Base-by-base conservation (phyloP, 371 early-diverging fungal genomes). In the Gilbertella persicaria region DNA sequence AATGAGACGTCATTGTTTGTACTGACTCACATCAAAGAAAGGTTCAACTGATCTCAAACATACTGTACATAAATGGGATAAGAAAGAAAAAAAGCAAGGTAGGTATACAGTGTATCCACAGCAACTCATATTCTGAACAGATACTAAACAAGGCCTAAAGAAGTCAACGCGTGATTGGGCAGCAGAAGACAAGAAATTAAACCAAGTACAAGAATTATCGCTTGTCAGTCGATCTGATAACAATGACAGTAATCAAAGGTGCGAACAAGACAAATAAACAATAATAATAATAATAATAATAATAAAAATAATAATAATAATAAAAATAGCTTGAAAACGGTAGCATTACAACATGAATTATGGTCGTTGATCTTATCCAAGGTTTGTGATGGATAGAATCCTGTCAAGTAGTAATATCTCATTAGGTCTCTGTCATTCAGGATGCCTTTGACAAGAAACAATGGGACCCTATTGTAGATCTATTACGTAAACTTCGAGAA, bases 401-500 rank as follows among this genome's bases (percentile, higher is more conserved):
- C 23, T 41, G 20, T 12, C 12, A 10, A 19, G 23, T 23, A 20
- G 3, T 33, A 14, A 30, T 1, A 20, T 13, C 20, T 2, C 5
- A 5, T 5, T 19, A 50, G 25, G n/a, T 25, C 8, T 17, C 5
- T 19, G n/a, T 47, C 9, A 37, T 59, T 19, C 26, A 44, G 12
- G 37, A 49, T 29, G 23, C 10, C 5, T 8, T 37, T 2, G 36
- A 45, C 24, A 50, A 41, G 25, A 53, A 55, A 21, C 35, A 39
- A 30, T 67, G 67, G 67, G 49, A 50, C 2, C 7, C 52, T 4
- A 4, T 59, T 10, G 63, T 67, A 0, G 23, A 21, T 42, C 35
- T 45, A 1, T 42, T 58, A 5, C 46, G 67, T 35, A 62, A 59
- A 29, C 48, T 67, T 16, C 55, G 67, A 21, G 67, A 67, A 48